Evolutionary conservation across 2,329 filamentous ascomycete species (phyloP), one percentile per base, ranked within the genome.

Genomic region (Aspergillus sp.): DNA sequence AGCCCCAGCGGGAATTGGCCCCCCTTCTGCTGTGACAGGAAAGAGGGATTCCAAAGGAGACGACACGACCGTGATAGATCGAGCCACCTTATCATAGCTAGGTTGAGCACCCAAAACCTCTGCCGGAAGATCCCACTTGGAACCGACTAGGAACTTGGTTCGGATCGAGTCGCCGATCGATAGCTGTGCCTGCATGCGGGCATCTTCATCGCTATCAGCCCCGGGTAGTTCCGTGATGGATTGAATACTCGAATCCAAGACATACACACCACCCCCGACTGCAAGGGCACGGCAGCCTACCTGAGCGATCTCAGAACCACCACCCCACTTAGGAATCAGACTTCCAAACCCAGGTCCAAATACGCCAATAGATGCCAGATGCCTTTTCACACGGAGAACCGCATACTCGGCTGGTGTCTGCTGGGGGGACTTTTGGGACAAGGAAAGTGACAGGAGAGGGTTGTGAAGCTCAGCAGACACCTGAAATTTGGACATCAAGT

Each of bases 321-420:
- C 90, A 37, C 91, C 91, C 85, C 90, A 98, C 74, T 95, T 96
- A 19, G 90, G 85, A 53, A 95, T 81, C 9, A 98, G 82, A 37
- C 89, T 88, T 40, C 88, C 88, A 62, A 97, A 97, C 7, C 91
- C 90, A 38, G 86, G 79, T 0, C 91, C 91, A 56, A 96, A 91
- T 5, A 88, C 72, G 6, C 91, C 90, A 67, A 94, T 90, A 0
- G 91, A 96, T 10, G 80, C 79, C 40, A 97, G 71, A 66, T 98
- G 90, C 36, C 84, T 81, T 53, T 85, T 78, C 44, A 97, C 86
- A 27, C 81, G 77, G 2, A 80, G 77, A 26, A 97, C 68, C 0
- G 89, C 89, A 57, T 81, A 82, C 40, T 83, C 82, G 1, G 81
- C 80, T 2, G 81, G 72, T 2, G 78, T 83, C 10, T 72, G 53